Evolutionary conservation across 1,284 basidiomycete species (phyloP), one percentile per base, ranked within the genome.

Genomic region (Schizophyllum commune): DNA sequence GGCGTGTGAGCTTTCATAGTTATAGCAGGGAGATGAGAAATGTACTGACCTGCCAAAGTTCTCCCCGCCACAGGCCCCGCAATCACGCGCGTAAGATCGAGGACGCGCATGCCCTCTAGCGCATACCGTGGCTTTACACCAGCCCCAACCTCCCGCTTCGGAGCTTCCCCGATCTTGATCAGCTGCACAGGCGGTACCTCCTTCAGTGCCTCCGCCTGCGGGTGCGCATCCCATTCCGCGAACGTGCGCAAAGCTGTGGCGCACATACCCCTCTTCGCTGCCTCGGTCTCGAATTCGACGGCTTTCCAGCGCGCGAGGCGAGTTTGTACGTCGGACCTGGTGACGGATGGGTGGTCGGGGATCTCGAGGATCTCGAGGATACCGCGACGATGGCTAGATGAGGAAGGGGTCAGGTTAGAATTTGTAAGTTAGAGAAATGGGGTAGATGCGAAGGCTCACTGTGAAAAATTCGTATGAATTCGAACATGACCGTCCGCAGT

Each of bases 391-490:
- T 86, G 84, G 64, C 84, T 85, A n/a, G n/a, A 52, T 32, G 17
- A 11, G 56, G 53, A 58, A 55, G 56, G 52, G 7, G 7, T 39
- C 34, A 47, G 9, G 9, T 3, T 13, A 13, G 39, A 47, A 17
- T 47, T 58, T 60, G 39, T 8, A 52, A 5, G 39, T 39, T 21
- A 52, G 32, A 51, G 15, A n/a, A 55, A 60, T 5, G 32, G 32
- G 20, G 60, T 19, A 15, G 56, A 19, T 11, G 17, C 13, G 6
- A 0, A 21, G 27, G 68, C 79, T 64, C 69, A 85, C 83, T 86
- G 84, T 39, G 84, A 80, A 66, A 86, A 87, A 64, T 86, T 86
- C 21, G 84, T 85, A 66, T 86, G 85, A 19, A 85, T 77, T 27
- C 84, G 75, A 13, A 86, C 79, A 65, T 74, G 80, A 57, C 74